A percentile compares a stretch with the other conserved stretches of the same genome.
Evolutionary conservation across 2,329 filamentous ascomycete genomes (phyloP).

Genomic region (Hypoxylon sp.): DNA sequence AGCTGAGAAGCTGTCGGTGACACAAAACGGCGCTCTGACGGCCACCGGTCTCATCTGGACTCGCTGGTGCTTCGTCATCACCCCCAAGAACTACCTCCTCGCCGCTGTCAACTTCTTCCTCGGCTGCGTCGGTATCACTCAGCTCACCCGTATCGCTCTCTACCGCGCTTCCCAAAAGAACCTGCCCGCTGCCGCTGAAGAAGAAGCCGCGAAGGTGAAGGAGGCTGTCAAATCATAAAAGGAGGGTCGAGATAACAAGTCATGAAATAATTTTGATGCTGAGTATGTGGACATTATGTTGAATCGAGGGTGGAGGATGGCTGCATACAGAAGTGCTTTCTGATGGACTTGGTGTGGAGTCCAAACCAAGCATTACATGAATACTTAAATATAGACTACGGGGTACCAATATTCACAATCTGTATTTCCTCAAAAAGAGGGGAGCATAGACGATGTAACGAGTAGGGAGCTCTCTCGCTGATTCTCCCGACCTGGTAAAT

Average conservation of each 20-base stretch:
- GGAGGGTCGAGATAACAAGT: not conserved
- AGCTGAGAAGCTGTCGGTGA: conserved; percentile 91
- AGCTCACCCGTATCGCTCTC: conserved; percentile 82
- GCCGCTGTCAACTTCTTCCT: conserved; percentile 99
- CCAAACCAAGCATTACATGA: conserved; percentile 21
- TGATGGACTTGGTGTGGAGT: conserved; percentile 13
- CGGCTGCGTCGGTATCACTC: conserved; percentile 85
- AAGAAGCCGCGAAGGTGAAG: conserved; percentile 62
- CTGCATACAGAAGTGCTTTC: conserved; percentile 18
- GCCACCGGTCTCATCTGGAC: conserved; percentile 98
- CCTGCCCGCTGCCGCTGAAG: conserved; percentile 51
- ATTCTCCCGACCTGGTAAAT: conserved; percentile 10
- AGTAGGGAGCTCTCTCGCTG: conserved; percentile 22
- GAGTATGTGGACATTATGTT: not conserved
- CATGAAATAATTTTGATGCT: conserved; percentile 18
- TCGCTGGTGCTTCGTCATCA: conserved; percentile 98
- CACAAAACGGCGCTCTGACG: conserved; percentile 91
- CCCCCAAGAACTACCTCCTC: conserved; percentile 92
- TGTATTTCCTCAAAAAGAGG: conserved; percentile 14
- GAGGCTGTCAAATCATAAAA: conserved; percentile 42
- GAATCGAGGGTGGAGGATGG: not conserved
- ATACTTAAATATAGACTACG: conserved; percentile 33
- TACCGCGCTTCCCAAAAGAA: conserved; percentile 75
- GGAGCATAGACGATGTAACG: conserved; percentile 32
- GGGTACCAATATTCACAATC: conserved; percentile 15